These are phyloP conservation scores for Magnolia changhungtana DNA, from an alignment of 164 flowering plant genomes.

Conservation along the genomic window DNA sequence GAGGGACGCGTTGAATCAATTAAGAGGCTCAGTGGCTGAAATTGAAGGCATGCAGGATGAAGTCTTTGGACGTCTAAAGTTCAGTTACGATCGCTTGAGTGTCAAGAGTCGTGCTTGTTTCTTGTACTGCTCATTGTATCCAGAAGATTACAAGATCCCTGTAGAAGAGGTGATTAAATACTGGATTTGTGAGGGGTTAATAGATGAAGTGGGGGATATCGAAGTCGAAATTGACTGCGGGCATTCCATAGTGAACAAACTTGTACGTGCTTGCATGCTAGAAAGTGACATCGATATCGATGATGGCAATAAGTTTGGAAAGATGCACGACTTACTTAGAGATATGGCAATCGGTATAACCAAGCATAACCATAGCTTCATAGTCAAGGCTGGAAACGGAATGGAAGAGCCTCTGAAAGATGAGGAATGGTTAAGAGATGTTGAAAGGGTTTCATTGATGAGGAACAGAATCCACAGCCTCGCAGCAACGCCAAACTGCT, in stretches of 20 bases:
- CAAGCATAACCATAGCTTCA: background rate
- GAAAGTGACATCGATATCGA: background rate
- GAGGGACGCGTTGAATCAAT: background rate
- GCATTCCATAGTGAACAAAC: background rate
- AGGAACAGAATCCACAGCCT: background rate
- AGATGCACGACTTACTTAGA: conserved; percentile 1
- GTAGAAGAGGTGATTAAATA: background rate
- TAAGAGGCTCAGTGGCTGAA: background rate
- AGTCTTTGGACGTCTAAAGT: background rate
- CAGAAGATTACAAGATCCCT: background rate
- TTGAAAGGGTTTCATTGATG: background rate
- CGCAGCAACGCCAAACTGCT: background rate
- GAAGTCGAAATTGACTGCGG: background rate
- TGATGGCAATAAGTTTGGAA: background rate
- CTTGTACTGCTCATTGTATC: conserved; percentile 9
- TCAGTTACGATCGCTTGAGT: background rate
- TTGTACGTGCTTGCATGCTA: background rate
- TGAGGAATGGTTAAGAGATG: background rate
- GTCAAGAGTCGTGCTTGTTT: background rate
- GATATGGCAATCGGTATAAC: background rate
- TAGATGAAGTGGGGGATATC: background rate
- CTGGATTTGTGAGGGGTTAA: conserved; percentile 2
- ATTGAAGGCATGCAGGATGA: background rate
- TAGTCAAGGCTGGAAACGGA: background rate
- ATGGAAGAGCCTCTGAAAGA: background rate